Evolutionary conservation across 2,329 filamentous ascomycete species (phyloP), one percentile per base, ranked within the genome.

Genomic region (Fusarium nurragi): DNA sequence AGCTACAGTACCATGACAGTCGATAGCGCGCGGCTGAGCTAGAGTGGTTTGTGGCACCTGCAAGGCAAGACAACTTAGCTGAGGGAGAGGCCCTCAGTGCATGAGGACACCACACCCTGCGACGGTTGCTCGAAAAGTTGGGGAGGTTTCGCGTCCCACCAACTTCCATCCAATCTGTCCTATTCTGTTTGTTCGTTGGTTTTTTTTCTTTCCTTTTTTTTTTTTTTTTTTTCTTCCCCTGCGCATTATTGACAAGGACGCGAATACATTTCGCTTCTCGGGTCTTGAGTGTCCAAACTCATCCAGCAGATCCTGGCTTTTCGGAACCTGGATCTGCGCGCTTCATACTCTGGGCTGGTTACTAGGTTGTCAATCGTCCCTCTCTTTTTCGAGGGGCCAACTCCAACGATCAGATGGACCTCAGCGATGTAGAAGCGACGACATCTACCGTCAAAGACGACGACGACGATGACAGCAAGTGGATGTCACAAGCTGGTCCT

Each of bases 341-440:
- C 51, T 65, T 58, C 38, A 66, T 28, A 60, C 47, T 41, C 45
- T 64, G 45, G 63, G 54, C 62, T 46, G 46, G 62, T 49, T 36
- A 52, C 30, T 56, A 36, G 37, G 41, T 40, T 53, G 36, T 25
- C 57, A 38, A 32, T 37, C 32, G 44, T 67, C 52, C 61, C 57
- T 26, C 41, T 45, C 56, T 53, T 54, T 53, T 56, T 52, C 32
- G 59, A 58, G 67, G 61, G 61, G 57, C 54, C 51, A 60, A 65
- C 64, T 52, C 59, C 49, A 62, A 61, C 61, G 47, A 71, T 60
- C 67, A 70, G 64, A 71, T 71, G 69, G 68, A 52, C 61, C 25
- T 67, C 67, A 52, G 49, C 54, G 44, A 64, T 54, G 58, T 52
- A 55, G 59, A 39, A 54, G 38, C 69, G 69, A 68, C 69, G 69